Percentiles rank a stretch among this genome's conserved stretches.
Evolutionary conservation across 257 asterid genomes (phyloP).

Genomic region (Voacanga thouarsii): DNA sequence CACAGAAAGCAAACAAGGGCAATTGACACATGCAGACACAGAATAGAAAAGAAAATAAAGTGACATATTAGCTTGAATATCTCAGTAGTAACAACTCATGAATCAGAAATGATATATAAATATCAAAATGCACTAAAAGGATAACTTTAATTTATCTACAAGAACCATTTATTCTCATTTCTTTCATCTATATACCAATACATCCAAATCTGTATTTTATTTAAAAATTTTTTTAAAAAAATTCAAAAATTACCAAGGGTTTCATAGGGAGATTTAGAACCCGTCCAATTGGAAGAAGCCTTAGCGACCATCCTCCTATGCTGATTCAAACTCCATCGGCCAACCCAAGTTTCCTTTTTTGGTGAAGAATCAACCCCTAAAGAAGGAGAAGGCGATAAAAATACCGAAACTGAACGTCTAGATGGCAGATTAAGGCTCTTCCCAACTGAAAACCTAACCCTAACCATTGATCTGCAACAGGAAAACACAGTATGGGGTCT

Average conservation of each 20-base stretch:
- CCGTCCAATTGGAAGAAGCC: conserved; percentile 77
- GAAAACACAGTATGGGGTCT: conserved; percentile 62
- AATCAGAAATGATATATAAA: neutral
- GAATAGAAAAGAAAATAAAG: neutral
- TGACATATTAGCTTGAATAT: neutral
- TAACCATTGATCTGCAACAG: conserved; percentile 54
- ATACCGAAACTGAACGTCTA: conserved; percentile 31
- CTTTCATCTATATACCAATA: neutral
- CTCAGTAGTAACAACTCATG: neutral
- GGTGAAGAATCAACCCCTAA: conserved; percentile 30
- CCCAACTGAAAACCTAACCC: conserved; percentile 47
- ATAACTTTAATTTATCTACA: neutral
- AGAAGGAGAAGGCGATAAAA: conserved; percentile 16
- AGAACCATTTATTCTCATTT: conserved; percentile 2
- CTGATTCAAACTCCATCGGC: conserved; percentile 45
- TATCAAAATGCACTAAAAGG: neutral
- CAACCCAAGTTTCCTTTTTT: conserved; percentile 20
- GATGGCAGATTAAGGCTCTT: conserved; percentile 21
- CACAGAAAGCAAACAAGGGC: neutral
- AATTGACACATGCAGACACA: neutral
- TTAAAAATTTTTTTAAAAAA: neutral
- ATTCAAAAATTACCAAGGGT: conserved; percentile 49
- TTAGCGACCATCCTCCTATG: conserved; percentile 77
- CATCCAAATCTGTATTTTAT: neutral
- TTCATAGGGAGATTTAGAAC: conserved; percentile 78